These are phyloP conservation scores for Cenococcum geophilum DNA, from an alignment of 495 filamentous ascomycete genomes.

Conservation along the genomic window DNA sequence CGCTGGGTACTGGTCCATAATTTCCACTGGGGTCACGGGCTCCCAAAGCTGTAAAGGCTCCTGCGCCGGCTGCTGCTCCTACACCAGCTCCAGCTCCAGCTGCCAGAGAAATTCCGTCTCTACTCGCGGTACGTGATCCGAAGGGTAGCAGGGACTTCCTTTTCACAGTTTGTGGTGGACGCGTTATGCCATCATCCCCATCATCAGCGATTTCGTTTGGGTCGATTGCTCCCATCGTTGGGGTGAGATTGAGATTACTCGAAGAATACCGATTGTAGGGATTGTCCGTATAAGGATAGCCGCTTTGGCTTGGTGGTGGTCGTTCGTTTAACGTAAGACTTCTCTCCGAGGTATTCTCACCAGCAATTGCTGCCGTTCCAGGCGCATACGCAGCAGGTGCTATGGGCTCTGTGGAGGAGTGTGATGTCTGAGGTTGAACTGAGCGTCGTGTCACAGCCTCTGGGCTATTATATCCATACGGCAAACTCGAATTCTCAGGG, in stretches of 20 bases:
- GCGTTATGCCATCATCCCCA: slow-evolving; percentile 67
- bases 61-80: slow-evolving; percentile 44
- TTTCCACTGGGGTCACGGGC: slow-evolving; percentile 41
- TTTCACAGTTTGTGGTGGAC: slow-evolving; percentile 37
- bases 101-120: slow-evolving; percentile 33
- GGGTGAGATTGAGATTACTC: slow-evolving; percentile 46
- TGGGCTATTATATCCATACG: slow-evolving; percentile 6
- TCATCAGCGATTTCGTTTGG: slow-evolving; percentile 78
- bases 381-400: slow-evolving; percentile 13
- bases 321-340: slow-evolving; percentile 35
- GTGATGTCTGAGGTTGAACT: slow-evolving; percentile 20
- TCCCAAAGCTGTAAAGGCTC: slow-evolving; percentile 31
- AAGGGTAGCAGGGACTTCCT: slow-evolving; percentile 51
- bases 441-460: slow-evolving; percentile 18
- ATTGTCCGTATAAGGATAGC: slow-evolving; percentile 43
- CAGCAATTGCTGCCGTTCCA: slow-evolving; percentile 29
- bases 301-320: slow-evolving; percentile 35
- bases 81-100: slow-evolving; percentile 48
- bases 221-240: slow-evolving; percentile 54
- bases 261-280: slow-evolving; percentile 58
- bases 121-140: slow-evolving; percentile 32
- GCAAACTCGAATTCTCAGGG: slow-evolving; percentile 2
- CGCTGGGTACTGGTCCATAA: slow-evolving; percentile 52
- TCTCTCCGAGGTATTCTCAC: slow-evolving; percentile 15
- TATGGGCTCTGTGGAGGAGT: slow-evolving; percentile 19